A percentile compares a stretch with the other conserved stretches of the same genome.
Evolutionary conservation across 495 filamentous ascomycete species (phyloP).

Genomic region (Wilcoxina mikolae): DNA sequence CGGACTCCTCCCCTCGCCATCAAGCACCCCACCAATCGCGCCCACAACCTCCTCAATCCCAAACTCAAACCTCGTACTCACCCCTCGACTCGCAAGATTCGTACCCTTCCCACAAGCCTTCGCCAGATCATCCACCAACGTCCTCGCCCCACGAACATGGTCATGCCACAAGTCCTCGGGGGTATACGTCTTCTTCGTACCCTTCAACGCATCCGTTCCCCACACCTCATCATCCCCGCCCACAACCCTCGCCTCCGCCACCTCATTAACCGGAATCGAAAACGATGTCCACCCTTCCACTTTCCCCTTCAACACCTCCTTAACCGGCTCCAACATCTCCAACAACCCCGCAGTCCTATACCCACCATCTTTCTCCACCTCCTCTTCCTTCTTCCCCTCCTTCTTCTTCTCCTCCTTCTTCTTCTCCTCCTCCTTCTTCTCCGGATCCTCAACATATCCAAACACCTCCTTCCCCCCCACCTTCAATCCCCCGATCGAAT

Average conservation of each 20-base stretch:
- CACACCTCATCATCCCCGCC: slow-evolving; percentile 35
- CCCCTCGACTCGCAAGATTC: slow-evolving; percentile 11
- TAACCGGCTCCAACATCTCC: slow-evolving; percentile 16
- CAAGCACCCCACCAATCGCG: background rate
- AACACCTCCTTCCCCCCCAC: background rate
- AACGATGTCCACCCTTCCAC: slow-evolving; percentile 32
- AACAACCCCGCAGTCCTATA: slow-evolving; percentile 15
- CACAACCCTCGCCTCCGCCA: slow-evolving; percentile 30
- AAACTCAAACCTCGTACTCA: slow-evolving; percentile 1
- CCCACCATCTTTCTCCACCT: slow-evolving; percentile 2
- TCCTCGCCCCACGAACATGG: slow-evolving; percentile 32
- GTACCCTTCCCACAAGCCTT: slow-evolving; percentile 15
- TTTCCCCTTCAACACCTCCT: slow-evolving; percentile 27
- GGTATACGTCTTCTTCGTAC: background rate
- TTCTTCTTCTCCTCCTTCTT: background rate
- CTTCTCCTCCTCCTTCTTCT: background rate
- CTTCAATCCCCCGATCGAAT: background rate
- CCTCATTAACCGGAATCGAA: slow-evolving; percentile 33
- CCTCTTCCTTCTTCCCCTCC: background rate
- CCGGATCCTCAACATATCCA: background rate
- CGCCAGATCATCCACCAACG: slow-evolving; percentile 33
- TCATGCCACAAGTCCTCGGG: slow-evolving; percentile 11
- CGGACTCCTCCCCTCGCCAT: background rate
- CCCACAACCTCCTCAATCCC: background rate
- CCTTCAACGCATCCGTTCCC: slow-evolving; percentile 6